A percentile compares a stretch with the other conserved stretches of the same genome.
Evolutionary conservation across 306 rosid genomes (phyloP).

Genomic region (Sicyos baderoa): DNA sequence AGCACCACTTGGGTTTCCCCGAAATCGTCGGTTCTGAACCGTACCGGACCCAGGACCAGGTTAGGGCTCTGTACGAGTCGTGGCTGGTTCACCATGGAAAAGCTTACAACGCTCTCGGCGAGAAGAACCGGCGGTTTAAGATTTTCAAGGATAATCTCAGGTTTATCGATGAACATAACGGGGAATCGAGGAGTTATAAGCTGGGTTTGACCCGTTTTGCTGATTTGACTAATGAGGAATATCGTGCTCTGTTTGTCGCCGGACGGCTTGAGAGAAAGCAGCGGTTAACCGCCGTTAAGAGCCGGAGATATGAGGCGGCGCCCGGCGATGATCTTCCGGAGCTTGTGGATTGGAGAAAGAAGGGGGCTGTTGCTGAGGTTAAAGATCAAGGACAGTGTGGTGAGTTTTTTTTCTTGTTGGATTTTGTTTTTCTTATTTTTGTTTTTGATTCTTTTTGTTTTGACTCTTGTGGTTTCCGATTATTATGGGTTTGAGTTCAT

Average conservation of each 20-base stretch:
- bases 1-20: constrained; percentile 23
- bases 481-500: not conserved
- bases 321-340: constrained; percentile 52
- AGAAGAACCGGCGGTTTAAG: constrained; percentile 53
- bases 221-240: constrained; percentile 74
- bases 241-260: constrained; percentile 40
- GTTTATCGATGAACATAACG: constrained; percentile 49
- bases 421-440: not conserved
- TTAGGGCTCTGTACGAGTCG: constrained; percentile 39
- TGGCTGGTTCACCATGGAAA: constrained; percentile 69
- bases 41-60: constrained; percentile 24
- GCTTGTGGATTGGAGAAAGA: constrained; percentile 62
- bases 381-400: constrained; percentile 97
- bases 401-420: constrained; percentile 23
- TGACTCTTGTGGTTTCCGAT: not conserved
- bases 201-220: constrained; percentile 69
- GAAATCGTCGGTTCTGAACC: not conserved
- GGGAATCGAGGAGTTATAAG: constrained; percentile 25
- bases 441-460: not conserved
- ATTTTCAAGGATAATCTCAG: constrained; percentile 62
- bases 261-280: constrained; percentile 14
- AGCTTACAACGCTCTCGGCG: constrained; percentile 54
- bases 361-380: constrained; percentile 61
- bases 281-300: constrained; percentile 25
- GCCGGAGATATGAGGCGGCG: constrained; percentile 35